phyloP scores from a whole-genome alignment of 1,284 basidiomycete genomes.

The Ganoderma sinense region DNA sequence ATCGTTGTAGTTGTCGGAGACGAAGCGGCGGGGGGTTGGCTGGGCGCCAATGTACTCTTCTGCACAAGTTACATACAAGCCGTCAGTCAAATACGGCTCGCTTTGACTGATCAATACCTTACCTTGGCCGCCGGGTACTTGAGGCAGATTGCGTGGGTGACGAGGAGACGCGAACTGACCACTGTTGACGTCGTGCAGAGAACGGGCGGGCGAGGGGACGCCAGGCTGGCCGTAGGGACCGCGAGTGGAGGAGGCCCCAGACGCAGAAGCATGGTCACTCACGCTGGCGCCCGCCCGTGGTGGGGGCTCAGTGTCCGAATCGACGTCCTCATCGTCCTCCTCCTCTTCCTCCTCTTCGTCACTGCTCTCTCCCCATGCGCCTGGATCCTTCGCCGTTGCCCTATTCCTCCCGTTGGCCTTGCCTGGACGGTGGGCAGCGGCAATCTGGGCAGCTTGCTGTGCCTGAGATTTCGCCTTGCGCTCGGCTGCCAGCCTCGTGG shows the following conservation, averaged over 20 bases:
- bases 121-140: conserved; percentile 49
- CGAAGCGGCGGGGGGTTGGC: conserved; percentile 36
- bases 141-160: conserved; percentile 51
- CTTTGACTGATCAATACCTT: conserved; percentile 18
- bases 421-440: conserved; percentile 77
- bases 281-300: conserved; percentile 42
- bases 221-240: conserved; percentile 37
- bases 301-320: conserved; percentile 63
- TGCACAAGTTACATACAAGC: conserved; percentile 20
- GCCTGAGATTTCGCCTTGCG: conserved; percentile 85
- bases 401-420: conserved; percentile 68
- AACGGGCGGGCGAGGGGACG: conserved; percentile 38
- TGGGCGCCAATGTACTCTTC: conserved; percentile 40
- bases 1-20: conserved; percentile 52
- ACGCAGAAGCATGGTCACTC: conserved; percentile 36
- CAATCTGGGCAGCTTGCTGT: conserved; percentile 80
- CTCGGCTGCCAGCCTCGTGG: conserved; percentile 81
- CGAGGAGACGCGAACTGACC: conserved; percentile 39
- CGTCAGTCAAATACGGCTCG: conserved; percentile 4
- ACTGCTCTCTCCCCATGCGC: conserved; percentile 78
- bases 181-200: conserved; percentile 34
- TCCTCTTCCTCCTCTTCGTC: conserved; percentile 85
- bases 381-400: conserved; percentile 49
- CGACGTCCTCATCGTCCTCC: conserved; percentile 69
- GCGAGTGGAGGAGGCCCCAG: conserved; percentile 35